Conservation (phyloP, 1,284 basidiomycete genomes). For the Neolentinus lepideus region DNA sequence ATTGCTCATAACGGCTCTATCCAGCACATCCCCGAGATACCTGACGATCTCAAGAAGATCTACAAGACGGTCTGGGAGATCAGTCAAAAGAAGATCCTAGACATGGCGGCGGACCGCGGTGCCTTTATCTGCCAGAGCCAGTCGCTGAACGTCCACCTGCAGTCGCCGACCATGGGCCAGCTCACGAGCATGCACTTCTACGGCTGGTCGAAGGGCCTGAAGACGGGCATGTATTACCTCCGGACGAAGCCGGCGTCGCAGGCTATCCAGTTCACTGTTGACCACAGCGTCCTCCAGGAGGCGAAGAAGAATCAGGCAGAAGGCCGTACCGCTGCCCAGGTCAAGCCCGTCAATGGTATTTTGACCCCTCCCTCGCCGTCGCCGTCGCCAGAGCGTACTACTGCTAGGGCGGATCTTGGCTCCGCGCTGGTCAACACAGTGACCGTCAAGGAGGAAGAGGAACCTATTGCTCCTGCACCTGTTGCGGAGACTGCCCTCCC, state of each 20-base stretch:
- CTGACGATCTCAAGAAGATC: conserved; percentile 88
- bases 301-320: conserved; percentile 50
- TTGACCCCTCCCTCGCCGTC: conserved; percentile 26
- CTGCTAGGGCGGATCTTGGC: conserved; percentile 2
- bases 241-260: conserved; percentile 92
- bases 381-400: conserved; percentile 22
- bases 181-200: conserved; percentile 99
- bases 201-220: conserved; percentile 98
- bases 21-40: conserved; percentile 84
- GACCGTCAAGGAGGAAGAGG: background rate
- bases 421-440: conserved; percentile 5
- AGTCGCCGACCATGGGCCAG: conserved; percentile 89
- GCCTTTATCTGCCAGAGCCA: conserved; percentile 97
- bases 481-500: conserved; percentile 3
- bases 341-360: conserved; percentile 14
- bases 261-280: conserved; percentile 98
- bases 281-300: conserved; percentile 72
- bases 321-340: conserved; percentile 16
- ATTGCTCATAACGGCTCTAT: conserved; percentile 97
- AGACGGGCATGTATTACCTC: conserved; percentile 98
- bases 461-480: conserved; percentile 10
- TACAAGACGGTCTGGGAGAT: conserved; percentile 99
- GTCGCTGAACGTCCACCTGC: conserved; percentile 89
- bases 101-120: conserved; percentile 96
- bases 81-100: conserved; percentile 96